Conservation (phyloP, 768 basidiomycete species). For the Boletus bicolor region DNA sequence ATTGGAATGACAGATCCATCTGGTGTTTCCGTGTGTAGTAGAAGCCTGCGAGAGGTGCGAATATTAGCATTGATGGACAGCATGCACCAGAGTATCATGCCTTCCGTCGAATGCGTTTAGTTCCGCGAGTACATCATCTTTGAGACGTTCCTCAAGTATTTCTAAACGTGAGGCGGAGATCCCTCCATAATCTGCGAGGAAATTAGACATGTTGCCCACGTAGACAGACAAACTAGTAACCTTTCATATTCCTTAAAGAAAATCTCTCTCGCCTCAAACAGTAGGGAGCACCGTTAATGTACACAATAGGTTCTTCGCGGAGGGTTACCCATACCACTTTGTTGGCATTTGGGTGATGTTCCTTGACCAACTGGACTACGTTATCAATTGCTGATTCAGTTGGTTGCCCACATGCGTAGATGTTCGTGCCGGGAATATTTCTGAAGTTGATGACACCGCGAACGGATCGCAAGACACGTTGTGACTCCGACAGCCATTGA, state of each 20-base stretch:
- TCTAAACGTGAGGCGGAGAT: conserved; percentile 90
- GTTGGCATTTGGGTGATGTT: conserved; percentile 54
- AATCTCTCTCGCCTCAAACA: conserved; percentile 84
- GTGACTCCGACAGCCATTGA: conserved; percentile 78
- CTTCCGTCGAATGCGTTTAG: conserved; percentile 79
- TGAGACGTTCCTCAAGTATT: conserved; percentile 84
- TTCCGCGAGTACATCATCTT: conserved; percentile 84
- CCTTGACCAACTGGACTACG: conserved; percentile 64
- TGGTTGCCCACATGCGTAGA: conserved; percentile 94
- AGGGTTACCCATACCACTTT: conserved; percentile 88
- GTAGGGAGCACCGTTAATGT: conserved; percentile 91
- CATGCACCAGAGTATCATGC: conserved; percentile 35
- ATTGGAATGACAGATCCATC: conserved; percentile 89
- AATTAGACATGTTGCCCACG: background rate
- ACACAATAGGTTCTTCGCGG: conserved; percentile 89
- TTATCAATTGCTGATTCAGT: conserved; percentile 80
- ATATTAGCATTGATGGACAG: background rate
- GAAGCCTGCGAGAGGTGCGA: conserved; percentile 44
- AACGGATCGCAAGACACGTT: conserved; percentile 62
- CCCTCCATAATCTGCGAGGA: conserved; percentile 80
- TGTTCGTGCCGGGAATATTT: conserved; percentile 70
- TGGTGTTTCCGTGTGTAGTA: conserved; percentile 85
- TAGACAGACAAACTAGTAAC: conserved; percentile 31
- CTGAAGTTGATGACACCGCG: conserved; percentile 97
- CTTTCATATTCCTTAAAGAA: conserved; percentile 93